These are phyloP conservation scores for Aspergillus sp. DNA, from an alignment of 2,329 filamentous ascomycete species.

Conservation along the genomic window DNA sequence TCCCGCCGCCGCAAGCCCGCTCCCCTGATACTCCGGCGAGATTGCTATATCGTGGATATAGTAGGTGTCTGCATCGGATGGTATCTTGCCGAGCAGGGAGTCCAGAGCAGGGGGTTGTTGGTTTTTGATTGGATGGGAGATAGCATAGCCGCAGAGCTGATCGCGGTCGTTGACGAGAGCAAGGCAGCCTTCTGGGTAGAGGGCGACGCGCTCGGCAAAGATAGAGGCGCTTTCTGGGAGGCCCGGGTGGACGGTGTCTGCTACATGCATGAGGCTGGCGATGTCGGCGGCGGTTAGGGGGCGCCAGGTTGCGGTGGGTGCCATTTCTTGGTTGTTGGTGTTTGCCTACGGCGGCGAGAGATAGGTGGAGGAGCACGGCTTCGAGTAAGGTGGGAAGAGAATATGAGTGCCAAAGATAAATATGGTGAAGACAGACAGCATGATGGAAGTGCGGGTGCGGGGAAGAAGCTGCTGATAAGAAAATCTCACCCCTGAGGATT, in stretches of 20 bases:
- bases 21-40: not conserved
- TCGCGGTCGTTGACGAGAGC: not conserved
- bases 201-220: conserved; percentile 4
- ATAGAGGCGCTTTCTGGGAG: conserved; percentile 7
- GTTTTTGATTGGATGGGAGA: conserved; percentile 5
- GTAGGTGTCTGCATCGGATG: not conserved
- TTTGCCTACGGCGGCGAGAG: not conserved
- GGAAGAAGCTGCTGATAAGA: no score
- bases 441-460: no score
- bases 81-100: not conserved
- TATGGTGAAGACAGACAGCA: no score
- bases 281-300: conserved; percentile 2
- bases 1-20: not conserved
- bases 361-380: not conserved
- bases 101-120: not conserved
- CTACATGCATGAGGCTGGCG: not conserved
- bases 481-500: no score
- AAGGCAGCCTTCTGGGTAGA: conserved; percentile 6
- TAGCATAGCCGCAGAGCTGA: not conserved
- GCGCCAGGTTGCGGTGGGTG: conserved; percentile 1
- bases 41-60: conserved; percentile 12
- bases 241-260: not conserved
- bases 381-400: not conserved
- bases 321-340: not conserved
- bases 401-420: no score